Evolutionary conservation across 495 filamentous ascomycete genomes (phyloP).

Genomic region (Podospora anserina): DNA sequence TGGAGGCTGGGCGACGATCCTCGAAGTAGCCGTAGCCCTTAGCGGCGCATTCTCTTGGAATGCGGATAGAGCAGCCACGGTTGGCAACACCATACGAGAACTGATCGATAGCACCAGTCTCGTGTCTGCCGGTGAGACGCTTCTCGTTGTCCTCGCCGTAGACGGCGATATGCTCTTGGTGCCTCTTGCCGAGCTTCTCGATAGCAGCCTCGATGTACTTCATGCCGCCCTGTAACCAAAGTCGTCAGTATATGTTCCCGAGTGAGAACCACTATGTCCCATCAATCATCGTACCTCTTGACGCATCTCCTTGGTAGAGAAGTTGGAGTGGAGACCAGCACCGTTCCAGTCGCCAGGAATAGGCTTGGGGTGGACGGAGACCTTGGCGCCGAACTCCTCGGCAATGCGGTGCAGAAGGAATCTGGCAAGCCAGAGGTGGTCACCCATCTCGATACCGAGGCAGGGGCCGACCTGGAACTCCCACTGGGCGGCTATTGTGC

Average conservation of each 20-base stretch:
- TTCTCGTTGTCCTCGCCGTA: slow-evolving; percentile 91
- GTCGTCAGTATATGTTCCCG: slow-evolving; percentile 37
- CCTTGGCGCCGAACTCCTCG: slow-evolving; percentile 94
- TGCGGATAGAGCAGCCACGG: slow-evolving; percentile 85
- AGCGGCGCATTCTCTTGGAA: slow-evolving; percentile 83
- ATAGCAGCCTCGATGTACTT: slow-evolving; percentile 76
- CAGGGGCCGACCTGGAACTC: slow-evolving; percentile 99
- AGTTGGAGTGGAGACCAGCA: slow-evolving; percentile 93
- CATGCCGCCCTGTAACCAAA: slow-evolving; percentile 65
- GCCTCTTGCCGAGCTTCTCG: slow-evolving; percentile 69
- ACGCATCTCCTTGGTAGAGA: slow-evolving; percentile 82
- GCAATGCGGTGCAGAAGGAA: slow-evolving; percentile 95
- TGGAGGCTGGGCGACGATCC: slow-evolving; percentile 91
- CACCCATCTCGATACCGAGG: slow-evolving; percentile 87
- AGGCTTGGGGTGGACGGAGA: slow-evolving; percentile 96
- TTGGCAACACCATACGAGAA: slow-evolving; percentile 96
- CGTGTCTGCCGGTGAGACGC: slow-evolving; percentile 92
- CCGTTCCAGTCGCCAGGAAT: slow-evolving; percentile 99
- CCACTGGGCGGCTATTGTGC: slow-evolving; percentile 71
- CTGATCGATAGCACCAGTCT: slow-evolving; percentile 88
- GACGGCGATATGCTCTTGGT: slow-evolving; percentile 93
- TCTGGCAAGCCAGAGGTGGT: slow-evolving; percentile 95
- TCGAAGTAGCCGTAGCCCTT: slow-evolving; percentile 99
- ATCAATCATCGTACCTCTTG: neutral
- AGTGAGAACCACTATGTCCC: no score